These are phyloP conservation scores for Pseudozyma tsukubaensis DNA, from an alignment of 1,284 basidiomycete genomes.

Conservation along the genomic window DNA sequence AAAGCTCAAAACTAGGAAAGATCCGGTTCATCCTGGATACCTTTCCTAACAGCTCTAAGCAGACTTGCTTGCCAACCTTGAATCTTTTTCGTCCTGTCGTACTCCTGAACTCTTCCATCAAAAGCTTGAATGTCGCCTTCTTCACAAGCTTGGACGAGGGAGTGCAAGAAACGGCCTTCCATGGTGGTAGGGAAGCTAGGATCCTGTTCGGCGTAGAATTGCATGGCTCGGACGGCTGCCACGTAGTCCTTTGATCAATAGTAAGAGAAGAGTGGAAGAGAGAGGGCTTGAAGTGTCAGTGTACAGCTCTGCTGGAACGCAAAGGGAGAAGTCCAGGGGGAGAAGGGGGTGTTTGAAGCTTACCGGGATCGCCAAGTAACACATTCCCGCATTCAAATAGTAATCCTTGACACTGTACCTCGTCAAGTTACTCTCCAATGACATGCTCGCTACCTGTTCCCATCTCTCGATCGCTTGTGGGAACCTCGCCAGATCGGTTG, in stretches of 20 bases:
- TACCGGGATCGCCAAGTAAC: conserved; percentile 88
- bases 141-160: conserved; percentile 62
- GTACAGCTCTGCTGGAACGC: background rate
- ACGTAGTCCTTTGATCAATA: conserved; percentile 52
- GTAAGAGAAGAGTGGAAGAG: background rate
- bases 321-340: background rate
- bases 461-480: conserved; percentile 86
- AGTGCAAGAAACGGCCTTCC: conserved; percentile 66
- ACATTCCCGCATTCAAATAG: conserved; percentile 88
- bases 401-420: conserved; percentile 99
- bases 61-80: conserved; percentile 65
- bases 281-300: background rate
- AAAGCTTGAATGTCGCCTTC: conserved; percentile 62
- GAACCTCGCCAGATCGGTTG: conserved; percentile 88
- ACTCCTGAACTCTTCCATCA: conserved; percentile 62
- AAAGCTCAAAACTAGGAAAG: conserved; percentile 42
- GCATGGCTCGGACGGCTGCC: conserved; percentile 65
- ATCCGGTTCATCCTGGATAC: conserved; percentile 65
- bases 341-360: conserved; percentile 63
- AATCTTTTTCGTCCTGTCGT: conserved; percentile 64
- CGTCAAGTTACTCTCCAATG: conserved; percentile 85
- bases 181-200: conserved; percentile 64
- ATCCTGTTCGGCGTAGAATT: conserved; percentile 67
- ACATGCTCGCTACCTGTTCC: conserved; percentile 88
- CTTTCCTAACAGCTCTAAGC: conserved; percentile 60